phyloP scores from a whole-genome alignment of 768 basidiomycete species.

The Lentinula boryana region DNA sequence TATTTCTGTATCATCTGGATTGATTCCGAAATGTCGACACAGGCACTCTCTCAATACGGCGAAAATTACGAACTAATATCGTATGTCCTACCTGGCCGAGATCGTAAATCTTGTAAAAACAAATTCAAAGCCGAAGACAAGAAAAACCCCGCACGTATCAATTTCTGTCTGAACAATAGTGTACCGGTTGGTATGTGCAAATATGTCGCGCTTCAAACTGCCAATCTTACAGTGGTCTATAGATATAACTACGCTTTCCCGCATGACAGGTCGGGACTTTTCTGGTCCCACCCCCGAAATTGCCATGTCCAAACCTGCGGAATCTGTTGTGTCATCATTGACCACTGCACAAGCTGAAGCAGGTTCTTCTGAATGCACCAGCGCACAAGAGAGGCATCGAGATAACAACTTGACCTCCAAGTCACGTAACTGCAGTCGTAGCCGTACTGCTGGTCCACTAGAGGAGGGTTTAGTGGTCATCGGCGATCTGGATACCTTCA shows the following conservation, averaged over 20 bases:
- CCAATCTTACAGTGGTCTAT: not conserved
- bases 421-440: conserved; percentile 18
- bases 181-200: conserved; percentile 65
- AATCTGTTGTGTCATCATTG: conserved; percentile 8
- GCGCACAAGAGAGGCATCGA: not conserved
- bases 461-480: conserved; percentile 18
- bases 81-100: conserved; percentile 75
- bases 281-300: conserved; percentile 77
- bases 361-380: not conserved
- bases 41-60: conserved; percentile 89
- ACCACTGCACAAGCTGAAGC: conserved; percentile 1
- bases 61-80: conserved; percentile 93
- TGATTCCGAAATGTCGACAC: conserved; percentile 10
- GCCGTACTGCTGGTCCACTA: conserved; percentile 11
- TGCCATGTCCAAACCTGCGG: conserved; percentile 28
- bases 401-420: not conserved
- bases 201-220: not conserved
- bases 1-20: not conserved
- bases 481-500: conserved; percentile 14
- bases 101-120: conserved; percentile 86
- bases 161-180: conserved; percentile 66
- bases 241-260: conserved; percentile 71
- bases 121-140: conserved; percentile 91
- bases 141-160: conserved; percentile 71
- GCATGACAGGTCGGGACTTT: conserved; percentile 84